phyloP scores from a whole-genome alignment of 371 early-diverging fungal genomes.

The Mucor lusitanicus region DNA sequence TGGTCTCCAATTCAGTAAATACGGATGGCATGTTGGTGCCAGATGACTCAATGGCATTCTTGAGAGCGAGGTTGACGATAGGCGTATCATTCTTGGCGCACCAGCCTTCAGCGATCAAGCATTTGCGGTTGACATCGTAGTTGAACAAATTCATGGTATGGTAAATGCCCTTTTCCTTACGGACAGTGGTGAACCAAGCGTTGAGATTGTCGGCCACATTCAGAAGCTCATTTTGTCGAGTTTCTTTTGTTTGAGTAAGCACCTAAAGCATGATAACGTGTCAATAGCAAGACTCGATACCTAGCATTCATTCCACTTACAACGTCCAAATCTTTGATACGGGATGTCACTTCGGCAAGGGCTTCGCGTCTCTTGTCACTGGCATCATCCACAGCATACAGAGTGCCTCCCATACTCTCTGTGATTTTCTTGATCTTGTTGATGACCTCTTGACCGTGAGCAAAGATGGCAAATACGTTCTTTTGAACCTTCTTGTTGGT shows the following conservation, averaged over 20 bases:
- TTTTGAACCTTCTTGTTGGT: constrained; percentile 81
- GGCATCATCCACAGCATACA: constrained; percentile 84
- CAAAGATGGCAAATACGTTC: constrained; percentile 95
- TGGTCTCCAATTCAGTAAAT: constrained; percentile 81
- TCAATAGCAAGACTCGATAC: not conserved
- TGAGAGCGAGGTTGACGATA: constrained; percentile 77
- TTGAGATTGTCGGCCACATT: constrained; percentile 79
- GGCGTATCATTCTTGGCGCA: constrained; percentile 81
- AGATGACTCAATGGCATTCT: constrained; percentile 56
- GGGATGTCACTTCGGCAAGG: constrained; percentile 62
- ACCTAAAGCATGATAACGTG: constrained; percentile 39
- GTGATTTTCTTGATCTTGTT: constrained; percentile 91
- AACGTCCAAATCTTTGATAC: constrained; percentile 45
- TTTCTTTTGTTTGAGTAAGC: constrained; percentile 78
- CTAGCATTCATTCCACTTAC: constrained; percentile 13
- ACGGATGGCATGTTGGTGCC: constrained; percentile 88
- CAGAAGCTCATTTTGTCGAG: constrained; percentile 77
- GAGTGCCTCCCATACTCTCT: constrained; percentile 91
- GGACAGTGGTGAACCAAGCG: constrained; percentile 84
- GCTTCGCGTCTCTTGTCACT: constrained; percentile 81
- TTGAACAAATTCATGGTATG: constrained; percentile 93
- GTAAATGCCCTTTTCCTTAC: constrained; percentile 96
- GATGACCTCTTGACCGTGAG: constrained; percentile 89
- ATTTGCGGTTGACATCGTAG: constrained; percentile 88
- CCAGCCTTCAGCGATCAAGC: constrained; percentile 98